Evolutionary conservation across 164 flowering plant genomes (phyloP).

Genomic region (Magnolia kwangsiensis): DNA sequence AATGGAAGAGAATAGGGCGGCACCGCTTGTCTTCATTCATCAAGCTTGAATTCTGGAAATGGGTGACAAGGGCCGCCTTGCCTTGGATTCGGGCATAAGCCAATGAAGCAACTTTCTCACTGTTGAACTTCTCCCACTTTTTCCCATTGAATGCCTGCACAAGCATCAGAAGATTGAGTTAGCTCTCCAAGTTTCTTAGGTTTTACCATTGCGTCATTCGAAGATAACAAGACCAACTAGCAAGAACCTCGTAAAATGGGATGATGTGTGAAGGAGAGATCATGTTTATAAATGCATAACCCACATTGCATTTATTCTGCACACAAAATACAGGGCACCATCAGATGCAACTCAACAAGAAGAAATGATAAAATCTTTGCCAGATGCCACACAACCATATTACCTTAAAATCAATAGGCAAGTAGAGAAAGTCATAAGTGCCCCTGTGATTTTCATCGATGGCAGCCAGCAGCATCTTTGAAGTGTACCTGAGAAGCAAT

Average conservation of each 20-base stretch:
- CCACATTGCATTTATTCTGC: slow-evolving; percentile 99
- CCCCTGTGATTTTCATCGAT: slow-evolving; percentile 83
- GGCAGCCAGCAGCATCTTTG: slow-evolving; percentile 86
- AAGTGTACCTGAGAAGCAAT: slow-evolving; percentile 50
- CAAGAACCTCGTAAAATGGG: slow-evolving; percentile 70
- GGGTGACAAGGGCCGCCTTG: slow-evolving; percentile 78
- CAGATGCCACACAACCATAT: neutral
- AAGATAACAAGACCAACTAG: neutral
- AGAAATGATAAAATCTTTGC: neutral
- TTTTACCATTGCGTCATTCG: neutral
- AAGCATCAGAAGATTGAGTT: slow-evolving; percentile 7
- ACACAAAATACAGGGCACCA: slow-evolving; percentile 12
- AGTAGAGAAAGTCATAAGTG: slow-evolving; percentile 82
- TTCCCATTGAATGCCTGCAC: slow-evolving; percentile 88
- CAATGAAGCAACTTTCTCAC: slow-evolving; percentile 95
- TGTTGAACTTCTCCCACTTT: slow-evolving; percentile 98
- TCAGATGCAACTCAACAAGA: slow-evolving; percentile 12
- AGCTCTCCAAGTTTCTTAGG: neutral
- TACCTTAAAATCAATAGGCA: slow-evolving; percentile 98
- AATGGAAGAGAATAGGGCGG: slow-evolving; percentile 84
- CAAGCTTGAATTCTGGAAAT: slow-evolving; percentile 94
- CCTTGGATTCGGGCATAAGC: slow-evolving; percentile 99
- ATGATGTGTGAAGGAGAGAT: slow-evolving; percentile 74
- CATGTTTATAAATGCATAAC: slow-evolving; percentile 97
- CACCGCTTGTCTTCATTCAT: slow-evolving; percentile 99